These are phyloP conservation scores for Nicotiana tabacum DNA, from an alignment of 257 asterid species.

Conservation along the genomic window DNA sequence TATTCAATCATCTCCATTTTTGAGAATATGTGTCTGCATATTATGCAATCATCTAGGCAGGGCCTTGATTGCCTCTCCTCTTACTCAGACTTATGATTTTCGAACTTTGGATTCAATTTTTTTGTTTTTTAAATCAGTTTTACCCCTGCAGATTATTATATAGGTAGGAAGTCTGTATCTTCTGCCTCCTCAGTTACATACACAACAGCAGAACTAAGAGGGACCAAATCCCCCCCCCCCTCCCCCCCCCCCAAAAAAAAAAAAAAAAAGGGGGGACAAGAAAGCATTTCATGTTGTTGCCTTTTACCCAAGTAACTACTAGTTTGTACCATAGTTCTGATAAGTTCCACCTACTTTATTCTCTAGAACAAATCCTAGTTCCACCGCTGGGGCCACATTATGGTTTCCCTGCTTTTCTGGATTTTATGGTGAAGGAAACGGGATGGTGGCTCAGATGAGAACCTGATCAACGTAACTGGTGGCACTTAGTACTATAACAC, in stretches of 20 bases:
- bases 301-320: not conserved
- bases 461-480: not conserved
- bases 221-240: not conserved
- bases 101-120: not conserved
- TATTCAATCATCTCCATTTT: constrained; percentile 1
- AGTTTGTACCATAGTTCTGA: not conserved
- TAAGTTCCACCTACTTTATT: not conserved
- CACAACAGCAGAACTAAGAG: not conserved
- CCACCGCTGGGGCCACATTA: not conserved
- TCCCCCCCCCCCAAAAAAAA: not conserved
- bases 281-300: not conserved
- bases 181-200: not conserved
- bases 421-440: not conserved
- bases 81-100: not conserved
- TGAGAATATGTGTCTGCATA: not conserved
- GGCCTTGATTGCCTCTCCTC: not conserved
- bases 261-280: not conserved
- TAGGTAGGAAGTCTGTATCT: not conserved
- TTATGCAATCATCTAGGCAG: not conserved
- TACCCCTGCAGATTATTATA: not conserved
- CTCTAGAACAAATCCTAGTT: not conserved
- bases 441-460: not conserved
- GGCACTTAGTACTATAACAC: not conserved
- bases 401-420: not conserved
- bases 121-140: not conserved